Conservation (phyloP, 1,139 yeast species). For the Ogataea hybrid region DNA sequence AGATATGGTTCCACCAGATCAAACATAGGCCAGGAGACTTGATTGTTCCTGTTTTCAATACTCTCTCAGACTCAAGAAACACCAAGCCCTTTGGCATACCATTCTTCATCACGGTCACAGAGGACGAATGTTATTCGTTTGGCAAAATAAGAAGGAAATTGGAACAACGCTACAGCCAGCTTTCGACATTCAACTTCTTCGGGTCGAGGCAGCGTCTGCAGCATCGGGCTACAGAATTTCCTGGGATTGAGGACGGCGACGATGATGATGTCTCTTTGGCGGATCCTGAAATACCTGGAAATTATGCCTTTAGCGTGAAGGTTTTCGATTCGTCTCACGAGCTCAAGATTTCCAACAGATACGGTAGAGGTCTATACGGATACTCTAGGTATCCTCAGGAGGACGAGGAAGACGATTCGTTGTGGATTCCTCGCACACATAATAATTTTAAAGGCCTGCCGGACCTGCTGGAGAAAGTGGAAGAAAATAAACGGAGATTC, state of each 20-base stretch:
- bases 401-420: constrained; percentile 26
- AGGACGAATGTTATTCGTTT: constrained; percentile 48
- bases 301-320: constrained; percentile 51
- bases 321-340: constrained; percentile 33
- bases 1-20: constrained; percentile 67
- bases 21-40: constrained; percentile 47
- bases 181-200: constrained; percentile 37
- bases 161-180: constrained; percentile 41
- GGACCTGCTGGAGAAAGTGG: constrained; percentile 31
- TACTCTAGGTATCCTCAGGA: constrained; percentile 9
- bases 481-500: constrained; percentile 14
- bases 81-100: constrained; percentile 67
- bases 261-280: constrained; percentile 47
- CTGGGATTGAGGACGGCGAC: constrained; percentile 23
- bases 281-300: constrained; percentile 48
- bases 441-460: constrained; percentile 36
- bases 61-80: constrained; percentile 39
- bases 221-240: constrained; percentile 40
- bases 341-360: constrained; percentile 13
- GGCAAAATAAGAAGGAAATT: constrained; percentile 57
- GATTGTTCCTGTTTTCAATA: constrained; percentile 68
- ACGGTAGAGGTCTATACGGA: constrained; percentile 13
- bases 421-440: constrained; percentile 43
- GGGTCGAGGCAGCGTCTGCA: no score
- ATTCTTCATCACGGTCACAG: constrained; percentile 56